Evolutionary conservation across 2,329 filamentous ascomycete species (phyloP), one percentile per base, ranked within the genome.

Genomic region (Akanthomyces dipterigenus): DNA sequence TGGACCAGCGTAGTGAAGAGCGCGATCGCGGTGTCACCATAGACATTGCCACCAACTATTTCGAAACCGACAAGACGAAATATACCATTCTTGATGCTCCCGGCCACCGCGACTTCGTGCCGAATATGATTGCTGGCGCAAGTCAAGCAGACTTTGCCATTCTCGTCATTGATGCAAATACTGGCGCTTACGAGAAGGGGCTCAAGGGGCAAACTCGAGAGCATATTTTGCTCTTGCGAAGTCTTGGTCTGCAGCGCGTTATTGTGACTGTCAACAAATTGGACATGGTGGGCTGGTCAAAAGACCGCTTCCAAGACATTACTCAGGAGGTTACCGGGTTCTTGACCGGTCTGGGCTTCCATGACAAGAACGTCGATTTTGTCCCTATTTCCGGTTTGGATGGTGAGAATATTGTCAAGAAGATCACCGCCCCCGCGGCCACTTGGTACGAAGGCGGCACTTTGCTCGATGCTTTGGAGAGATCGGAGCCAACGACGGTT

Each of bases 111-210:
- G 95, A 99, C 72, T 99, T 98, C 71, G 92, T 99, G 22, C 95
- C 95, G 0, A 99, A 97, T 73, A 99, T 99, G 95, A 97, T 99
- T 72, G 93, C 93, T 2, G 95, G 95, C 16, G 92, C 93, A 3
- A 95, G 90, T 63, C 93, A 97, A 75, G 96, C 95, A 11, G 95
- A 99, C 72, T 95, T 98, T 73, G 95, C 93, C 0, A 89, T 99
- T 0, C 79, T 99, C 3, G 95, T 99, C 22, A 91, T 99, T 63
- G 95, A 99, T 72, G 89, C 93, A 5, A 88, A 89, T 62, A 91
- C 86, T 0, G 95, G 93, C 38, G 93, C 93, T 38, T 97, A 98
- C 66, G 95, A 99, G 72, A 92, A 91, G 3, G 96, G 95, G 0
- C 78, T 98, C 36, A 93, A 90, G 70, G 95, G 95, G 0, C 95